These are phyloP conservation scores for Corchorus capsularis DNA, from an alignment of 345 rosid genomes.

Conservation along the genomic window DNA sequence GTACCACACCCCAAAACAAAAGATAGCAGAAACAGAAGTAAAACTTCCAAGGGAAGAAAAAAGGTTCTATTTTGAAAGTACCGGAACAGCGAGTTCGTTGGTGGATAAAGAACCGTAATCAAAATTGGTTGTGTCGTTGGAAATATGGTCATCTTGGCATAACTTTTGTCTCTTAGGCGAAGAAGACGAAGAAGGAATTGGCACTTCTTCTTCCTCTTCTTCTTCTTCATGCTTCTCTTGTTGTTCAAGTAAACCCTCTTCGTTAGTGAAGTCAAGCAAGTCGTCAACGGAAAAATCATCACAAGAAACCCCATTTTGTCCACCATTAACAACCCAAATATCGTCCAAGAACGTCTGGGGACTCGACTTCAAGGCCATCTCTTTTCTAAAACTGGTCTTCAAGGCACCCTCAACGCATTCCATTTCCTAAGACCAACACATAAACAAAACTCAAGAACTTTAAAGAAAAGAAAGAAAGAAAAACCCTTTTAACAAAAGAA, in stretches of 20 bases:
- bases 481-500: neutral
- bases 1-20: neutral
- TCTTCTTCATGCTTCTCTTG: conserved; percentile 26
- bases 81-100: conserved; percentile 70
- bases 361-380: conserved; percentile 48
- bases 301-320: conserved; percentile 38
- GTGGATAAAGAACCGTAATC: conserved; percentile 51
- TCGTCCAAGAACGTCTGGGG: conserved; percentile 43
- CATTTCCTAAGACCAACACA: conserved; percentile 39
- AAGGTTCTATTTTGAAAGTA: conserved; percentile 14
- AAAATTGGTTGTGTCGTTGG: conserved; percentile 23
- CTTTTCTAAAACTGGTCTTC: conserved; percentile 63
- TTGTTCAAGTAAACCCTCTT: conserved; percentile 48
- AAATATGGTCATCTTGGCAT: conserved; percentile 21
- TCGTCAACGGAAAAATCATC: conserved; percentile 84
- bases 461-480: neutral
- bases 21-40: neutral
- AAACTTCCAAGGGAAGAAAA: neutral
- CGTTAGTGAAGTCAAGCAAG: conserved; percentile 78
- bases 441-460: neutral
- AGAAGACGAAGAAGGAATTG: conserved; percentile 27
- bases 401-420: conserved; percentile 68
- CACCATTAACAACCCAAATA: conserved; percentile 29
- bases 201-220: conserved; percentile 25
- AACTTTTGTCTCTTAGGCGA: conserved; percentile 20